Evolutionary conservation across 306 rosid genomes (phyloP).

Genomic region (Urtica urens): DNA sequence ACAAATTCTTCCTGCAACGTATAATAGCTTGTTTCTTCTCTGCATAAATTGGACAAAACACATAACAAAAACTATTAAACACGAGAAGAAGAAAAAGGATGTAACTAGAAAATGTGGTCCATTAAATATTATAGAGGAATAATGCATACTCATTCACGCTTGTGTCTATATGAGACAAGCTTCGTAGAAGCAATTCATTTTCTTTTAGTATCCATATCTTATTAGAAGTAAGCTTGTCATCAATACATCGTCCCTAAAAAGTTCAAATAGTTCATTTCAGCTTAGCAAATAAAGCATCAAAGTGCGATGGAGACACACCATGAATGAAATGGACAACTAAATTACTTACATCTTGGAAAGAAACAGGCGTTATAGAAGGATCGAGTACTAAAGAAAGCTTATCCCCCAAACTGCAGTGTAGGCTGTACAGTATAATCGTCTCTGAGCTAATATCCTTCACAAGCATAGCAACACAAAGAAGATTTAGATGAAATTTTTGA

Average conservation of each 20-base stretch:
- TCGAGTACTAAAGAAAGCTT: constrained; percentile 42
- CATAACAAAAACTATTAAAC: no score
- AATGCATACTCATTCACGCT: constrained; percentile 37
- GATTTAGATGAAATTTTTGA: no score
- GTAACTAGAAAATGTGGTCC: constrained; percentile 8
- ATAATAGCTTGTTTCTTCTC: constrained; percentile 54
- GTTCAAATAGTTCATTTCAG: constrained; percentile 21
- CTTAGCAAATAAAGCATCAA: constrained; percentile 10
- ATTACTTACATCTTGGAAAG: constrained; percentile 54
- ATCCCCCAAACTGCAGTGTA: constrained; percentile 48
- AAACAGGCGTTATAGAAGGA: constrained; percentile 41
- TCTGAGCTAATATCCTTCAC: constrained; percentile 58
- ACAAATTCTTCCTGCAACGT: constrained; percentile 85
- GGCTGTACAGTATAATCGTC: constrained; percentile 37
- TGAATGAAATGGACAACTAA: constrained; percentile 9
- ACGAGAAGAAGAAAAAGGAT: no score
- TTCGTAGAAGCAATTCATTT: constrained; percentile 49
- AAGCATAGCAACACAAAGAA: no score
- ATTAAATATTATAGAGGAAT: constrained; percentile 11
- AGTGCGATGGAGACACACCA: constrained; percentile 2
- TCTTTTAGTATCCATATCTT: constrained; percentile 85
- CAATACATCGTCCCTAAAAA: constrained; percentile 68
- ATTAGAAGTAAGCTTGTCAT: constrained; percentile 54
- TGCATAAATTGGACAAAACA: constrained; percentile 21
- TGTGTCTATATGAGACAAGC: constrained; percentile 24